Evolutionary conservation across 208 protist genomes (phyloP).

Genomic region (Porcisia hertigi): DNA sequence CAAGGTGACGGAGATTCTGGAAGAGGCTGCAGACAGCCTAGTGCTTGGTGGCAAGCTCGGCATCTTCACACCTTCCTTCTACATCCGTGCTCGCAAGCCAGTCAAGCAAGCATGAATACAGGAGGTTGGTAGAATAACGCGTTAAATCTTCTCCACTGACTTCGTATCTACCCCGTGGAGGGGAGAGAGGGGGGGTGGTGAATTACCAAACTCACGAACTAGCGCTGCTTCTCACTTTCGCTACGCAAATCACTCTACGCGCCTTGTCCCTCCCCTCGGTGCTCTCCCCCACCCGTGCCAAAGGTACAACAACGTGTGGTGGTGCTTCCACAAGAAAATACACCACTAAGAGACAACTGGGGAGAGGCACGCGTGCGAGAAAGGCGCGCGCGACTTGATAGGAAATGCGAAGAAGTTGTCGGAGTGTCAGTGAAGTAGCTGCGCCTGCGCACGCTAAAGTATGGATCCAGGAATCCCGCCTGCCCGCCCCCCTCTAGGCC

Average conservation of each 20-base stretch:
- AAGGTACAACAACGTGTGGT: not conserved
- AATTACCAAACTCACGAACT: too few species aligned
- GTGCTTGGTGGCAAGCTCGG: conserved; percentile 85
- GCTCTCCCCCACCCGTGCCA: not conserved
- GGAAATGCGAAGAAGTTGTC: too few species aligned
- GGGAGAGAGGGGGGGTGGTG: too few species aligned
- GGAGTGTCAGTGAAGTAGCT: too few species aligned
- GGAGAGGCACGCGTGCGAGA: too few species aligned
- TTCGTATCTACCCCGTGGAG: not conserved
- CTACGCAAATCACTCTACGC: not conserved
- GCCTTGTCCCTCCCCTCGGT: not conserved
- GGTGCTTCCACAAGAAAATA: not conserved
- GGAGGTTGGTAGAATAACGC: not conserved
- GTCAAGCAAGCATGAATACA: not conserved
- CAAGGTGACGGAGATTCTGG: conserved; percentile 88
- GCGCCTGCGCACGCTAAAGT: too few species aligned
- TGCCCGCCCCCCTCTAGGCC: too few species aligned
- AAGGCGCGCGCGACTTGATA: too few species aligned
- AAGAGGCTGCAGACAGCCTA: conserved; percentile 88
- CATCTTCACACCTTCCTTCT: conserved; percentile 95
- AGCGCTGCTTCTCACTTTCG: not conserved
- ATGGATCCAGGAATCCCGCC: too few species aligned
- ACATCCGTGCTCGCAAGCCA: conserved; percentile 90
- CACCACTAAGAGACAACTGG: not conserved
- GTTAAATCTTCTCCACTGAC: not conserved